These are phyloP conservation scores for Artemisia argyi DNA, from an alignment of 129 eudicot species.

Conservation along the genomic window DNA sequence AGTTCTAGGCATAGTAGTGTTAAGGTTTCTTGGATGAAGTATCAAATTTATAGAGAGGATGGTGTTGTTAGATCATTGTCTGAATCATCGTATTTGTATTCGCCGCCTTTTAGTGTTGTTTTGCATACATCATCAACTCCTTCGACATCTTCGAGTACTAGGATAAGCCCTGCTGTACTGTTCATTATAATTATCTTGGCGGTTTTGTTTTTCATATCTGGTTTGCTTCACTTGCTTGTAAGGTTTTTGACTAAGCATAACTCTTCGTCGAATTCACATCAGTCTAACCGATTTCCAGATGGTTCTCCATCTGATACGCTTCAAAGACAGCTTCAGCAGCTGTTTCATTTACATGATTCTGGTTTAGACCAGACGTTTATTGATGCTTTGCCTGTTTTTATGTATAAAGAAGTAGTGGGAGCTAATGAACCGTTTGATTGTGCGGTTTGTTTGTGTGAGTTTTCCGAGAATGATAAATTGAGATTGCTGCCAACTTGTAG, in stretches of 20 bases:
- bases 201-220: constrained; percentile 87
- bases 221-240: constrained; percentile 79
- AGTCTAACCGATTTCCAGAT: constrained; percentile 55
- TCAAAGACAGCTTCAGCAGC: constrained; percentile 85
- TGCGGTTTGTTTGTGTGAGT: constrained; percentile 90
- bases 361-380: constrained; percentile 90
- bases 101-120: constrained; percentile 42
- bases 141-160: constrained; percentile 56
- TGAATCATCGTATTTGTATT: constrained; percentile 11
- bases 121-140: constrained; percentile 42
- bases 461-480: constrained; percentile 64
- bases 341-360: constrained; percentile 77
- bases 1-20: constrained; percentile 58
- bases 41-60: constrained; percentile 57
- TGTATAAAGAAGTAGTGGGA: constrained; percentile 80
- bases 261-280: constrained; percentile 46
- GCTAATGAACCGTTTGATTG: constrained; percentile 85
- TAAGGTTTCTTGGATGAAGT: constrained; percentile 67
- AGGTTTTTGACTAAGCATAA: constrained; percentile 68
- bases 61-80: constrained; percentile 39
- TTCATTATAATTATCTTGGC: constrained; percentile 81
- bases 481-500: constrained; percentile 87
- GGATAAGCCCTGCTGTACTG: constrained; percentile 76
- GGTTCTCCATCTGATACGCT: constrained; percentile 67
- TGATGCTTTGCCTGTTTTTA: constrained; percentile 79